Evolutionary conservation across 2,329 filamentous ascomycete species (phyloP).

Genomic region (Aureobasidium sp.): DNA sequence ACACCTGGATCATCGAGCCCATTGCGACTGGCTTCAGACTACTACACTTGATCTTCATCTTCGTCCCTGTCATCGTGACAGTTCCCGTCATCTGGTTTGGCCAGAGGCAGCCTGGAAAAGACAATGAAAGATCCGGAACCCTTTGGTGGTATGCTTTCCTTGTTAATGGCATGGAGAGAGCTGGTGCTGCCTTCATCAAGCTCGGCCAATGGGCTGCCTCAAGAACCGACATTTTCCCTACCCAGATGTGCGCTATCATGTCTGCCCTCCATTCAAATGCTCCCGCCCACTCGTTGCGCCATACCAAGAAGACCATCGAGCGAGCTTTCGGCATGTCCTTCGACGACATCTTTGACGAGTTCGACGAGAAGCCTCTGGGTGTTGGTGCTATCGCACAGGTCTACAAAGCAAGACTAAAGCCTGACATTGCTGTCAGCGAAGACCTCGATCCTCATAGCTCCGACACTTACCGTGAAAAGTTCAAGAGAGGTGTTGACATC

Average conservation of each 20-base stretch:
- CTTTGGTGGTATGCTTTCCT: slow-evolving; percentile 93
- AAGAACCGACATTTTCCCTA: slow-evolving; percentile 90
- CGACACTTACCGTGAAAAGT: slow-evolving; percentile 55
- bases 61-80: slow-evolving; percentile 77
- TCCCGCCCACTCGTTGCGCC: slow-evolving; percentile 75
- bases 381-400: slow-evolving; percentile 97
- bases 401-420: slow-evolving; percentile 87
- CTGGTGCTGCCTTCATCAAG: slow-evolving; percentile 96
- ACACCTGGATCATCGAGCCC: slow-evolving; percentile 70
- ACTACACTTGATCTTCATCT: slow-evolving; percentile 76
- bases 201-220: slow-evolving; percentile 98
- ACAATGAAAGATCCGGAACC: slow-evolving; percentile 71
- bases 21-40: slow-evolving; percentile 82
- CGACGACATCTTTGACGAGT: slow-evolving; percentile 92
- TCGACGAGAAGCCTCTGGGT: slow-evolving; percentile 78
- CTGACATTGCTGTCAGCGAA: slow-evolving; percentile 60
- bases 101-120: slow-evolving; percentile 49
- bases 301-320: slow-evolving; percentile 70
- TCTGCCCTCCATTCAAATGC: slow-evolving; percentile 91
- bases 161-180: slow-evolving; percentile 81
- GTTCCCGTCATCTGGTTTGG: slow-evolving; percentile 80
- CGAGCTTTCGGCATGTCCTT: slow-evolving; percentile 76
- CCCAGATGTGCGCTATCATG: slow-evolving; percentile 86
- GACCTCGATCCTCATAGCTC: slow-evolving; percentile 35
- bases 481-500: slow-evolving; percentile 74